Evolutionary conservation across 352 stramenopile genomes (phyloP).

Genomic region (Phytophthora citrophthora): DNA sequence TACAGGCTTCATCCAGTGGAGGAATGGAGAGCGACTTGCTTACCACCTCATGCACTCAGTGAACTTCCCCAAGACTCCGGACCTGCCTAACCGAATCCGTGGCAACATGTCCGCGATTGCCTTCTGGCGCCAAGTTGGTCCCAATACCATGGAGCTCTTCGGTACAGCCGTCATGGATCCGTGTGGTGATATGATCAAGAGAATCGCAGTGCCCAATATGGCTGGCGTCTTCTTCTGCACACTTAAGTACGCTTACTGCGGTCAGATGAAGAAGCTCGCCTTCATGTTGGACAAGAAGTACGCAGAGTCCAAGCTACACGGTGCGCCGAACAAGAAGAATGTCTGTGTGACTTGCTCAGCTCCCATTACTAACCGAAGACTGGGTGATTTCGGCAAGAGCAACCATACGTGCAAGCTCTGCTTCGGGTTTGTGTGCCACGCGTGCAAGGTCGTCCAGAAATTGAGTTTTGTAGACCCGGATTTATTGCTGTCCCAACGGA

Average conservation of each 20-base stretch:
- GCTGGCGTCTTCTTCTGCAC: conserved; percentile 30
- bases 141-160: conserved; percentile 56
- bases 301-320: conserved; percentile 31
- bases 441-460: conserved; percentile 38
- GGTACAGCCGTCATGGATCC: conserved; percentile 42
- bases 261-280: conserved; percentile 47
- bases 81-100: conserved; percentile 55
- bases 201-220: conserved; percentile 31
- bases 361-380: conserved; percentile 15
- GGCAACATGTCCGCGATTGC: conserved; percentile 46
- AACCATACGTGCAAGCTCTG: conserved; percentile 44
- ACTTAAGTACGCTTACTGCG: conserved; percentile 39
- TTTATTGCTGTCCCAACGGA: conserved; percentile 37
- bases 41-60: conserved; percentile 49
- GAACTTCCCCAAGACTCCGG: conserved; percentile 37
- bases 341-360: conserved; percentile 38
- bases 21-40: conserved; percentile 37
- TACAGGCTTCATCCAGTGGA: conserved; percentile 24
- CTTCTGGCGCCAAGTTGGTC: conserved; percentile 51
- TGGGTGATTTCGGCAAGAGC: conserved; percentile 33
- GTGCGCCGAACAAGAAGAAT: conserved; percentile 19
- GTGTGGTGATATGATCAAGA: conserved; percentile 39
- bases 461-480: conserved; percentile 50
- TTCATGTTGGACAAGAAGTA: conserved; percentile 47
- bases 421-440: conserved; percentile 40